phyloP scores from a whole-genome alignment of 805 yeast genomes.

The Suhomyces faveliae region DNA sequence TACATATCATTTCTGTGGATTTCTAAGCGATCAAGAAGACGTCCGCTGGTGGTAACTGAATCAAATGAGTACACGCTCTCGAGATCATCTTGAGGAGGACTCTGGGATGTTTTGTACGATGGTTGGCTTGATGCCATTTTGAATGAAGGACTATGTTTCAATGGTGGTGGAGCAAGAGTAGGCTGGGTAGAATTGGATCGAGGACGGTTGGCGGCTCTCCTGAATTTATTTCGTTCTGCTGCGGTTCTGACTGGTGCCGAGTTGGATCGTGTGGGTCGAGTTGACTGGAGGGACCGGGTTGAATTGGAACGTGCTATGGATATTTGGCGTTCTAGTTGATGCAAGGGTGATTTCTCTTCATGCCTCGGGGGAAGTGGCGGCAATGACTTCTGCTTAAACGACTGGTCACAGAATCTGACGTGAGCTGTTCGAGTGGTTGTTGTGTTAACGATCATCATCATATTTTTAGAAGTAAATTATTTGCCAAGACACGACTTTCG shows the following conservation, averaged over 20 bases:
- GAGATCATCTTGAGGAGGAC: slow-evolving; percentile 18
- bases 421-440: neutral
- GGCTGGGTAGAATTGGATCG: neutral
- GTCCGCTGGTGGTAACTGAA: slow-evolving; percentile 42
- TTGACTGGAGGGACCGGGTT: neutral
- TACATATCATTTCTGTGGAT: slow-evolving; percentile 26
- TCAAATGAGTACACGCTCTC: slow-evolving; percentile 45
- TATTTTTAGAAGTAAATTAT: slow-evolving; percentile 3
- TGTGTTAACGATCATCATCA: slow-evolving; percentile 1
- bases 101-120: no score
- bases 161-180: slow-evolving; percentile 1
- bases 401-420: neutral
- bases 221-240: neutral
- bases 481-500: neutral
- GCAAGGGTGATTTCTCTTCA: slow-evolving; percentile 10
- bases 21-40: slow-evolving; percentile 39
- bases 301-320: slow-evolving; percentile 17
- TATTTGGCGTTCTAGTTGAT: slow-evolving; percentile 20
- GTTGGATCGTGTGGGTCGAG: neutral
- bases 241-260: neutral
- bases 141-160: neutral
- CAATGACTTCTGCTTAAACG: neutral
- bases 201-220: neutral
- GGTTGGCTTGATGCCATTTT: neutral
- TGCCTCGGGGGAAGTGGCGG: neutral